Conservation (phyloP, 768 basidiomycete species). For the Hortiboletus campestris region DNA sequence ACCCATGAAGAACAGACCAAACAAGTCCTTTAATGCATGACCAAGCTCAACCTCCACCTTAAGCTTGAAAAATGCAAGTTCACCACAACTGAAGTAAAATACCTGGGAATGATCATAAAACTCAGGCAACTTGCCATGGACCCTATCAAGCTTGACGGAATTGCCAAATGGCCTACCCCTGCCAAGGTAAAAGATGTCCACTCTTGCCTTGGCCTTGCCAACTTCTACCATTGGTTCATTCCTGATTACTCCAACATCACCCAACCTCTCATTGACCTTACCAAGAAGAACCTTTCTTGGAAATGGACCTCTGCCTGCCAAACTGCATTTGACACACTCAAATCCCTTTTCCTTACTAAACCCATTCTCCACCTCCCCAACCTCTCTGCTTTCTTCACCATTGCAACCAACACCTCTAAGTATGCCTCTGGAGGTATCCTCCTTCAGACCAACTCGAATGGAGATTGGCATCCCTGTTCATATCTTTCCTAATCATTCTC, state of each 20-base stretch:
- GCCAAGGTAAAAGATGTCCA: not conserved
- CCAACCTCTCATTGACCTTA: slow-evolving; percentile 11
- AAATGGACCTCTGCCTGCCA: not conserved
- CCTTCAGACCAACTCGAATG: not conserved
- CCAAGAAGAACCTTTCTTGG: not conserved
- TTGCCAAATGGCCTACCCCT: not conserved
- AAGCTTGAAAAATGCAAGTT: no score
- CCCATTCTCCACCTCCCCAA: not conserved
- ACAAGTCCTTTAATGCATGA: no score
- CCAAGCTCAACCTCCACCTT: no score
- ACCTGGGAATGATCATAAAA: no score
- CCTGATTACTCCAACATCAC: slow-evolving; percentile 32
- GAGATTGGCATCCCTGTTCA: no score
- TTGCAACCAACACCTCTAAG: no score
- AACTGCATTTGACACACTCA: not conserved
- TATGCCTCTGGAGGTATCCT: not conserved
- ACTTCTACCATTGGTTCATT: slow-evolving; percentile 29
- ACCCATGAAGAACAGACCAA: no score
- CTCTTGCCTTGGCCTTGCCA: not conserved
- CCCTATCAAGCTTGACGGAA: not conserved
- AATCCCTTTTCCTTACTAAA: not conserved
- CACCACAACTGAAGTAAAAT: no score
- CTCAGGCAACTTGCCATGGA: not conserved
- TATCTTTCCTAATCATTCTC: not conserved
- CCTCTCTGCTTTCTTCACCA: not conserved